Conservation (phyloP, 1,284 basidiomycete genomes). For the Sanguinoderma infundibulare region DNA sequence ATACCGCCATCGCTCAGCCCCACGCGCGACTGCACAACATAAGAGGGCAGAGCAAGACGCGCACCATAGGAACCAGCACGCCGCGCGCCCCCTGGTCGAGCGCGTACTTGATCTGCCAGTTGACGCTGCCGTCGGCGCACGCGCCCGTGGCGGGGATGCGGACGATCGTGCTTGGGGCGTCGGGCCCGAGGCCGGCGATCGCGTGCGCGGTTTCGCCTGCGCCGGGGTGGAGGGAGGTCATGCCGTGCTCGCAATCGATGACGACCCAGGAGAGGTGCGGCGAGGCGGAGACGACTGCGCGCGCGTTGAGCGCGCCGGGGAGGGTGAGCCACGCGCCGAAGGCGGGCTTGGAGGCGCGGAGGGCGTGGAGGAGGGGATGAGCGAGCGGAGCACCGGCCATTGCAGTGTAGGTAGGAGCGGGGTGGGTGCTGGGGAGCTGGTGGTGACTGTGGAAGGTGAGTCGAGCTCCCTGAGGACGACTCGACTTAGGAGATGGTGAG, state of each 20-base stretch:
- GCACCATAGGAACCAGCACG: slow-evolving; percentile 67
- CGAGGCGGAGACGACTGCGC: slow-evolving; percentile 57
- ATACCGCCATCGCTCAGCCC: background rate
- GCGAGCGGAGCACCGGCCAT: slow-evolving; percentile 5
- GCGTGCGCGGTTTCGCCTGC: slow-evolving; percentile 58
- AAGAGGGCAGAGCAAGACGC: slow-evolving; percentile 5
- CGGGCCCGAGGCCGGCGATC: slow-evolving; percentile 46
- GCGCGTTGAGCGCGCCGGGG: slow-evolving; percentile 56
- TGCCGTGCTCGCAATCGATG: slow-evolving; percentile 71
- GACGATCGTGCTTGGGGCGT: slow-evolving; percentile 57
- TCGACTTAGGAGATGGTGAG: too few species aligned
- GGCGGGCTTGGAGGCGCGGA: slow-evolving; percentile 43
- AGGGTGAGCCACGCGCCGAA: slow-evolving; percentile 76
- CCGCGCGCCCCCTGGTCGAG: slow-evolving; percentile 68
- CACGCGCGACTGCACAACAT: too few species aligned
- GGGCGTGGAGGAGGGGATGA: slow-evolving; percentile 35
- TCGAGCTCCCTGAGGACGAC: too few species aligned
- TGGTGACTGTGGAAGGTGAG: background rate
- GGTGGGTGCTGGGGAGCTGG: background rate
- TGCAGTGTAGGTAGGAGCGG: too few species aligned
- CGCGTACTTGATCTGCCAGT: slow-evolving; percentile 72
- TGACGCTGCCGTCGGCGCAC: slow-evolving; percentile 47
- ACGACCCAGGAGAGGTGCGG: slow-evolving; percentile 63
- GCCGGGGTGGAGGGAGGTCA: slow-evolving; percentile 56
- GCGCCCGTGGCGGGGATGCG: slow-evolving; percentile 65